Conservation (phyloP, 2,329 filamentous ascomycete genomes). For the Fusarium nisikadoi region DNA sequence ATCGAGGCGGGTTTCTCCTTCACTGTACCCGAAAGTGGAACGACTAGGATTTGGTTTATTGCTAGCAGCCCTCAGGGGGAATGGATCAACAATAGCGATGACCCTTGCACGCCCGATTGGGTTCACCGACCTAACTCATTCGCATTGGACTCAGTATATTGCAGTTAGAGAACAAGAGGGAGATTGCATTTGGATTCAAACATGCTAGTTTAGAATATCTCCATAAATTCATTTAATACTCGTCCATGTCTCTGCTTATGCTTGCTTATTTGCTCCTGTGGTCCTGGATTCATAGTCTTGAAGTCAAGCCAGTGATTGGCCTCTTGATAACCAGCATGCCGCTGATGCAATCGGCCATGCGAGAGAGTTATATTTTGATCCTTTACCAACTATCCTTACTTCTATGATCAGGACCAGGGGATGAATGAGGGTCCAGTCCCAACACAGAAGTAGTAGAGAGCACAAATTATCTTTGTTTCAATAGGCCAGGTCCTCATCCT, state of each 20-base stretch:
- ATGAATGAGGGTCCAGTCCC: no score
- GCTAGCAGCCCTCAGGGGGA: slow-evolving; percentile 15
- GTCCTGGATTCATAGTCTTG: not conserved
- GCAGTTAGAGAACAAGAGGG: fast-evolving
- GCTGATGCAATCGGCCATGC: no score
- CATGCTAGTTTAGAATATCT: not conserved
- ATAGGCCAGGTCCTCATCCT: no score
- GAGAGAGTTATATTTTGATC: no score
- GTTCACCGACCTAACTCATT: slow-evolving; percentile 1
- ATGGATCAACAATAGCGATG: not conserved
- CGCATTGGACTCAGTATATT: not conserved
- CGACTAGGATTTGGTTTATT: slow-evolving; percentile 9
- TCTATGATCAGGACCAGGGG: no score
- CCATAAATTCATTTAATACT: not conserved
- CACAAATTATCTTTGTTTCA: no score
- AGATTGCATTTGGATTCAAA: fast-evolving
- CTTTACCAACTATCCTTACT: no score
- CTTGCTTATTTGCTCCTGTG: not conserved
- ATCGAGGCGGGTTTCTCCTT: not conserved
- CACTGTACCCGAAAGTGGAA: not conserved
- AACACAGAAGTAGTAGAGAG: no score
- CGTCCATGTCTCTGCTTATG: no score
- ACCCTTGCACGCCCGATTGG: not conserved
- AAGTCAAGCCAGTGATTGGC: not conserved
- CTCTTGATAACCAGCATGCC: no score